A percentile compares a stretch with the other conserved stretches of the same genome.
These are phyloP conservation scores for Purpureocillium lavendulum DNA, from an alignment of 2,329 filamentous ascomycete species.

Conservation along the genomic window DNA sequence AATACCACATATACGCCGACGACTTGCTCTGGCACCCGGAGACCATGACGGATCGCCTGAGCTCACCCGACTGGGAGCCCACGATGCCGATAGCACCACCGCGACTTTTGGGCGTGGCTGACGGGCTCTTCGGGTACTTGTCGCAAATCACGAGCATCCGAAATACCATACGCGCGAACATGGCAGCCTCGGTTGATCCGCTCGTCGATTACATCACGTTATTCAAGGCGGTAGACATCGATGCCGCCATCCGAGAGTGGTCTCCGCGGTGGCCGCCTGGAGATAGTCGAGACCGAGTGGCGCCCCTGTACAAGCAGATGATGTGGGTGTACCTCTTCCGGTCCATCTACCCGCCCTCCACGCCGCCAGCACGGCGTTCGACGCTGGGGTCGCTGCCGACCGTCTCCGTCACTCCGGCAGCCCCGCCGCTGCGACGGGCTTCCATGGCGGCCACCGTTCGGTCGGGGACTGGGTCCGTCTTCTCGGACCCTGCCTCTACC, in stretches of 20 bases:
- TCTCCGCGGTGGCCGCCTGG: conserved; percentile 51
- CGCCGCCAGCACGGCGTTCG: conserved; percentile 18
- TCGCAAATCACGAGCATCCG: conserved; percentile 71
- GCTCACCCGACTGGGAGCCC: conserved; percentile 35
- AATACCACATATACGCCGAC: conserved; percentile 68
- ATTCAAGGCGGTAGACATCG: conserved; percentile 66
- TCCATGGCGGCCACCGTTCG: conserved; percentile 24
- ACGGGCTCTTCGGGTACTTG: conserved; percentile 72
- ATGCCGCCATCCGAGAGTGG: conserved; percentile 68
- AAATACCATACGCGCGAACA: conserved; percentile 62
- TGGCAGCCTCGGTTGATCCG: conserved; percentile 53
- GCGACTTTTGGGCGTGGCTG: conserved; percentile 69
- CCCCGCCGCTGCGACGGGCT: conserved; percentile 20
- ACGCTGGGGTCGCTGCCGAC: conserved; percentile 19
- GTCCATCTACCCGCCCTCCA: conserved; percentile 48
- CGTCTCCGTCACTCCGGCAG: conserved; percentile 9
- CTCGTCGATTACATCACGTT: conserved; percentile 66
- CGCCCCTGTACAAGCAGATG: conserved; percentile 55
- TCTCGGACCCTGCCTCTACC: conserved; percentile 6
- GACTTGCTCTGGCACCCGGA: conserved; percentile 46
- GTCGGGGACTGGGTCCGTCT: neutral
- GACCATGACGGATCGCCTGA: conserved; percentile 25
- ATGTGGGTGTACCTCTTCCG: conserved; percentile 57
- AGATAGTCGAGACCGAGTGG: conserved; percentile 48
- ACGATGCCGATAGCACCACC: conserved; percentile 34